These are phyloP conservation scores for Oryza brachyantha DNA, from an alignment of 176 grass and related monocot genomes.

Conservation along the genomic window DNA sequence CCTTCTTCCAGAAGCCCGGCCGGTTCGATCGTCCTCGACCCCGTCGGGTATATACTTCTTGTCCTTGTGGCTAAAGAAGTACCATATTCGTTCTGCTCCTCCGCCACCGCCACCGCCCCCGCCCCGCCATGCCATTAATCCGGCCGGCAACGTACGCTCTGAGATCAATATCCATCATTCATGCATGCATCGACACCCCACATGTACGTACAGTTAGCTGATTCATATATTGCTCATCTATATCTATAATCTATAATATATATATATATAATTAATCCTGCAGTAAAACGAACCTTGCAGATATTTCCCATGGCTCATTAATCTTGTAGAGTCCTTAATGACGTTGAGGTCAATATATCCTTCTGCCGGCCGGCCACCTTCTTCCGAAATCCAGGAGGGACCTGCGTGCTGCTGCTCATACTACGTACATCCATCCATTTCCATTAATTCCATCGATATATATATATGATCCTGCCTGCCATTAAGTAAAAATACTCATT, in stretches of 20 bases:
- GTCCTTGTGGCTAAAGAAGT: conserved; percentile 98
- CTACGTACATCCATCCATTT: no score
- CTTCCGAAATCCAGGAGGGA: conserved; percentile 90
- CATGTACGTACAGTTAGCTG: no score
- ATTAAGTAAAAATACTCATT: neutral
- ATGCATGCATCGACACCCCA: no score
- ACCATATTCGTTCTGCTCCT: conserved; percentile 86
- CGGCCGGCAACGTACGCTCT: conserved; percentile 85
- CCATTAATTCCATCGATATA: no score
- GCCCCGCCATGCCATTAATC: no score
- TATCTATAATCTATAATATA: no score
- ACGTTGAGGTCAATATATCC: conserved; percentile 91
- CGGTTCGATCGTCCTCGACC: conserved; percentile 82
- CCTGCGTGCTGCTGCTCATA: conserved; percentile 35
- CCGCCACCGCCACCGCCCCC: conserved; percentile 32
- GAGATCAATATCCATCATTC: no score
- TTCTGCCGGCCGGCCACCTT: conserved; percentile 83
- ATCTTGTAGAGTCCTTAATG: conserved; percentile 97
- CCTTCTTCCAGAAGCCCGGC: conserved; percentile 89
- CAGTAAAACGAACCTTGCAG: conserved; percentile 58
- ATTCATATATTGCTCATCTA: no score
- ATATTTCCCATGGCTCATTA: conserved; percentile 98
- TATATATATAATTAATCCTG: neutral
- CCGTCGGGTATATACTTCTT: conserved; percentile 94
- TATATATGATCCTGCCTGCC: neutral